Evolutionary conservation across 208 protist species (phyloP), one percentile per base, ranked within the genome.

Genomic region (Leishmania arabica): DNA sequence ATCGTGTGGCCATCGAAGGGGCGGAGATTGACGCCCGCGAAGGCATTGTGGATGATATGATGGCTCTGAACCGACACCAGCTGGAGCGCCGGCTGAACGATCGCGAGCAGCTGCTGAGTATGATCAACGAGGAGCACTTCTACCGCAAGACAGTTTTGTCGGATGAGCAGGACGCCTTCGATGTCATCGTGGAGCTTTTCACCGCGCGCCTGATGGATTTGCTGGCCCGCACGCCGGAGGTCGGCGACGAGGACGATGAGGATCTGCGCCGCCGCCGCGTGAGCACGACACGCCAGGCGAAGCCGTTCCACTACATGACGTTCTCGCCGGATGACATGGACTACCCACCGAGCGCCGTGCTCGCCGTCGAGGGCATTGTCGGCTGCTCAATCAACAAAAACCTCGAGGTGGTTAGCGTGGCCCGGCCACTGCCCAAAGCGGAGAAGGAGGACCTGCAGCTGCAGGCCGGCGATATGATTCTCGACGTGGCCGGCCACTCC

Each of bases 231-330:
- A 62, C 85, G 71, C 74, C 86, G 45, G 84, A 77, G 62, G 60
- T 42, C 15, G 69, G 9, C 51, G 78, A 81, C 56, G 79, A 75
- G 11, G 88, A 92, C 37, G 84, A 85, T 8, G 78, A 85, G 34
- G 82, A 87, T 27, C 64, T 78, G 60, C 92, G 91, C 58, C 90
- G 90, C 40, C 89, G 90, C 68, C 82, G 86, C 60, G 60, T 87
- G 31, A 86, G 83, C 76, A 88, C 85, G 24, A 84, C 80, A 77
- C 91, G 93, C 2, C 77, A 86, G 68, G 88, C 91, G 31, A 97
- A 97, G 83, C 77, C 85, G 5, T 97, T 97, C 80, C 93, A 97
- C 86, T 97, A 97, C 88, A 94, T 97, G 90, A 95, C 93, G 78
- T 97, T 97, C 84, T 71, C 78, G 9, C 89, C 90, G 8, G 92